Conservation (phyloP, 257 asterid species). For the Solanum dulcamara region DNA sequence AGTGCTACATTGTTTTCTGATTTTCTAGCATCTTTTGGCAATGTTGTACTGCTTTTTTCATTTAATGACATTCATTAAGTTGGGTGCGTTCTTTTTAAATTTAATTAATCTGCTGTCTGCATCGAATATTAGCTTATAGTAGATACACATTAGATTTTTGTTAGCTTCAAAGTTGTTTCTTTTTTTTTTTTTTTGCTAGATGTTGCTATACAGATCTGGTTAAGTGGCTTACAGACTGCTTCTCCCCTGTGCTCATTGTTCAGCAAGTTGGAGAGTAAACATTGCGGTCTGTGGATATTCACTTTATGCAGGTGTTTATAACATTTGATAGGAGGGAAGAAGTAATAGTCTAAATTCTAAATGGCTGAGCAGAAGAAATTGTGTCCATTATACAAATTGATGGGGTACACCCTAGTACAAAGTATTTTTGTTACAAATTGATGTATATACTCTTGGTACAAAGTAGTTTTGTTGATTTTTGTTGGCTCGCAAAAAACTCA, state of each 20-base stretch:
- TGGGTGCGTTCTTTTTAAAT: neutral
- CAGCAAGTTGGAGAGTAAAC: neutral
- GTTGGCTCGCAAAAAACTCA: no score
- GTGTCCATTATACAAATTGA: no score
- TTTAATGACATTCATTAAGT: neutral
- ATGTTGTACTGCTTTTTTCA: neutral
- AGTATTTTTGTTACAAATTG: no score
- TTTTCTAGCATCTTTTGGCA: neutral
- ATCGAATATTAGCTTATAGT: neutral
- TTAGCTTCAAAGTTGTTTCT: neutral
- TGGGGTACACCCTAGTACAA: no score
- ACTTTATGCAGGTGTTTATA: neutral
- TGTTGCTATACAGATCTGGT: neutral
- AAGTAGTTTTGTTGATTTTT: neutral
- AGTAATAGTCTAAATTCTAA: neutral
- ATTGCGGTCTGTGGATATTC: neutral
- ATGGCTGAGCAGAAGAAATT: no score
- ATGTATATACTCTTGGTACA: neutral
- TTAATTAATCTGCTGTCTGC: neutral
- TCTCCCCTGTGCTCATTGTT: neutral
- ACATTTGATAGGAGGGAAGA: neutral
- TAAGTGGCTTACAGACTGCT: neutral
- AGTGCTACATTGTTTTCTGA: neutral
- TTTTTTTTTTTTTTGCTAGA: neutral
- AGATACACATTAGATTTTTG: neutral